A percentile compares a stretch with the other conserved stretches of the same genome.
phyloP scores from a whole-genome alignment of 1,284 basidiomycete species.

The Takashimella koratensis region DNA sequence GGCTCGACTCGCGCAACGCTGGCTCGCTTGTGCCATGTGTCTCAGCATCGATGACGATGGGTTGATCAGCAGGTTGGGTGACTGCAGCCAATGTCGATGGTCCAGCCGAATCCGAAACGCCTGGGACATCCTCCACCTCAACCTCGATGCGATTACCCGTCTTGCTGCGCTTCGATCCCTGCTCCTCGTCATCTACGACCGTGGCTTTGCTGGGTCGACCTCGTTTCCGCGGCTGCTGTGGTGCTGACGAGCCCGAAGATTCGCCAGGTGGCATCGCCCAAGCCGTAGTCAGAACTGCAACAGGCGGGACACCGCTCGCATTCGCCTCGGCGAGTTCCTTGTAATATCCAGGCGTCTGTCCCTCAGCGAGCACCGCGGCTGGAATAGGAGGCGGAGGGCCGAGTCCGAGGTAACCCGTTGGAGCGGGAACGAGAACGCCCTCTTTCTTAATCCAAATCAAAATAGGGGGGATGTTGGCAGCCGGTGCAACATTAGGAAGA shows the following conservation, averaged over 20 bases:
- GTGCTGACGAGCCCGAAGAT: no score
- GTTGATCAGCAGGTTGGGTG: no score
- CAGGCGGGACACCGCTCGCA: no score
- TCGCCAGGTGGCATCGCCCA: no score
- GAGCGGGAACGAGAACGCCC: constrained; percentile 27
- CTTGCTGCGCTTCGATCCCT: background rate
- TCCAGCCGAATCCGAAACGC: background rate
- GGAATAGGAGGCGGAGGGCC: constrained; percentile 26
- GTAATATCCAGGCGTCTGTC: constrained; percentile 25
- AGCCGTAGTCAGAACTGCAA: no score
- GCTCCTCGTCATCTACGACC: background rate
- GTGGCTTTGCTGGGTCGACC: background rate
- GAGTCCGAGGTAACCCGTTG: constrained; percentile 27
- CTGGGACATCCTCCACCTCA: background rate
- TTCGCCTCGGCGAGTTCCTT: background rate
- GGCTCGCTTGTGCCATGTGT: no score
- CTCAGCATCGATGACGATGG: background rate
- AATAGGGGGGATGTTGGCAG: constrained; percentile 26
- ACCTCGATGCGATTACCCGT: background rate
- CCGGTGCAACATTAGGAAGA: constrained; percentile 23
- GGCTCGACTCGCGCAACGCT: no score
- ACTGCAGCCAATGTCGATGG: background rate
- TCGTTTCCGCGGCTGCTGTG: background rate
- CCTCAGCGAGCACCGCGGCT: constrained; percentile 14
- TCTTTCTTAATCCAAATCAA: constrained; percentile 23